phyloP scores from a whole-genome alignment of 305 asterid genomes.

The Solanum aculeatissimum region DNA sequence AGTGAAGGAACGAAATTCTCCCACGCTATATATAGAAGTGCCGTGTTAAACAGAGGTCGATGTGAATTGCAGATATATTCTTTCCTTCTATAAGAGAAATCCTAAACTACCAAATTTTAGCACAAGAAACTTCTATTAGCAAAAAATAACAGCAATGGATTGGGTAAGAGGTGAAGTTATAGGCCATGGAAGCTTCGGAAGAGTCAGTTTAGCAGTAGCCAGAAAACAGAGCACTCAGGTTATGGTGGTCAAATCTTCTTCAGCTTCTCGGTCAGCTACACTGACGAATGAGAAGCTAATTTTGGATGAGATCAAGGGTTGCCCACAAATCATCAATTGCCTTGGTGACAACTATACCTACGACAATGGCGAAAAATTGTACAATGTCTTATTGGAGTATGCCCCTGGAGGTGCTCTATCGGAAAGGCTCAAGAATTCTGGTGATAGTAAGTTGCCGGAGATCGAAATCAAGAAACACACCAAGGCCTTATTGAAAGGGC shows the following conservation, averaged over 20 bases:
- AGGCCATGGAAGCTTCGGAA: constrained; percentile 57
- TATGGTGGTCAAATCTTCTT: constrained; percentile 59
- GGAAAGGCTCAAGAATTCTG: constrained; percentile 18
- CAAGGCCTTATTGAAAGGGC: constrained; percentile 33
- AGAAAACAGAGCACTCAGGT: constrained; percentile 1
- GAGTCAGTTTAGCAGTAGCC: constrained; percentile 36
- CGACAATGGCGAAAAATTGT: constrained; percentile 48
- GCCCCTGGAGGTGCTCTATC: constrained; percentile 61
- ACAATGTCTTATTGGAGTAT: constrained; percentile 54
- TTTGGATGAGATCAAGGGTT: constrained; percentile 35
- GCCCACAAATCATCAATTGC: constrained; percentile 41
- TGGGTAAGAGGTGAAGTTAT: constrained; percentile 46
- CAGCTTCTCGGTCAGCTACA: constrained; percentile 20
- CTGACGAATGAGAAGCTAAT: constrained; percentile 33
- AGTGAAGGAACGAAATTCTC: background rate
- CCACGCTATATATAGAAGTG: background rate
- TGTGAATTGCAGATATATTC: background rate
- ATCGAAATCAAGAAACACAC: constrained; percentile 23
- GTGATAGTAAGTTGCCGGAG: constrained; percentile 17
- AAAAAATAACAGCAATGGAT: constrained; percentile 26
- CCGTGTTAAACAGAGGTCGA: background rate
- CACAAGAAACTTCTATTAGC: background rate
- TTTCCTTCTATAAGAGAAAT: background rate
- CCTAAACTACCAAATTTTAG: background rate
- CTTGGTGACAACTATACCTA: constrained; percentile 33